Evolutionary conservation across 2,329 filamentous ascomycete genomes (phyloP).

Genomic region (Xylaria sp.): DNA sequence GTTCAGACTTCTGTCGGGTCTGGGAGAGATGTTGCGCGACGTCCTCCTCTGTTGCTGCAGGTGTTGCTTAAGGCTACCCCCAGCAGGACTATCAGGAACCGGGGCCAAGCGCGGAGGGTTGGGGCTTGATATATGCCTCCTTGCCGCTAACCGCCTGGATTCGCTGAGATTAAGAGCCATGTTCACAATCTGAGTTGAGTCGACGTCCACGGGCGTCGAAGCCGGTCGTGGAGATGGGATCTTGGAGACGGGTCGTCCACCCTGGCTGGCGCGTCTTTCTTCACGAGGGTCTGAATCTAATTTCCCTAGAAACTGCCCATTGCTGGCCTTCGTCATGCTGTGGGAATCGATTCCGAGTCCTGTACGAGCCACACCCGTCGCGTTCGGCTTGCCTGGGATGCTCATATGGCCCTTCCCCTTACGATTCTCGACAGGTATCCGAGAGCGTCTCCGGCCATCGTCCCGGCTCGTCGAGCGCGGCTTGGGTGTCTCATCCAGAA

Average conservation of each 20-base stretch:
- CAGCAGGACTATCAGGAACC: conserved; percentile 54
- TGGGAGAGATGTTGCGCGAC: conserved; percentile 65
- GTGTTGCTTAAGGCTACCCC: conserved; percentile 66
- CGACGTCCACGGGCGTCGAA: conserved; percentile 59
- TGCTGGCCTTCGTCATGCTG: conserved; percentile 18
- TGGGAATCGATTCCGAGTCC: conserved; percentile 19
- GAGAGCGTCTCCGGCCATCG: conserved; percentile 36
- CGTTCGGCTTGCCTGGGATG: conserved; percentile 18
- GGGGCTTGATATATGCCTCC: conserved; percentile 56
- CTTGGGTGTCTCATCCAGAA: conserved; percentile 34
- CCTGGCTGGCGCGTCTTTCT: conserved; percentile 31
- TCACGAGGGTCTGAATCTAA: conserved; percentile 17
- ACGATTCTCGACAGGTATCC: conserved; percentile 34
- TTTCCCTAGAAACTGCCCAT: conserved; percentile 14
- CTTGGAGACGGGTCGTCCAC: conserved; percentile 30
- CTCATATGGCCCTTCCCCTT: conserved; percentile 31
- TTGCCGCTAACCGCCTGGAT: conserved; percentile 67
- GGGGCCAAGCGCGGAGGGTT: conserved; percentile 55
- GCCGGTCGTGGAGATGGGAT: conserved; percentile 30
- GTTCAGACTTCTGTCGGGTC: conserved; percentile 47
- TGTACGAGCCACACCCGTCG: conserved; percentile 4
- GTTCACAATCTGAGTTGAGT: conserved; percentile 88
- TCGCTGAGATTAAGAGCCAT: conserved; percentile 90
- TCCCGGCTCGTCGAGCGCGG: conserved; percentile 29
- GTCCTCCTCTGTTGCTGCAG: conserved; percentile 70